phyloP scores from a whole-genome alignment of 129 eudicot species.

The Lonicera japonica region DNA sequence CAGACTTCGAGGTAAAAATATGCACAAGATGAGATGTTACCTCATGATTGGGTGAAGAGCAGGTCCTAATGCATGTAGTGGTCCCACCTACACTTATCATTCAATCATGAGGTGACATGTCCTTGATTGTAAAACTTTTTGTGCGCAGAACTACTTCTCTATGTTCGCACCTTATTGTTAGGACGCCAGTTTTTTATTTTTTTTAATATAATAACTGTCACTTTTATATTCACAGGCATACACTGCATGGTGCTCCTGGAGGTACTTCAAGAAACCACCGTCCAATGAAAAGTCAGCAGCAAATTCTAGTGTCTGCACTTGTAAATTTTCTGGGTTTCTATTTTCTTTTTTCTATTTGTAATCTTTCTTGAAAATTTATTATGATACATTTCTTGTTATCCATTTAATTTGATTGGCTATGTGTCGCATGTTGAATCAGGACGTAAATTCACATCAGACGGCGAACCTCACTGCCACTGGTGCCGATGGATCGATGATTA shows the following conservation, averaged over 20 bases:
- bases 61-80: too few species aligned
- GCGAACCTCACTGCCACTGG: slow-evolving; percentile 33
- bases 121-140: too few species aligned
- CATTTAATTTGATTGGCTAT: neutral
- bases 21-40: too few species aligned
- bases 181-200: too few species aligned
- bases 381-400: neutral
- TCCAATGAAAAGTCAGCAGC: slow-evolving; percentile 31
- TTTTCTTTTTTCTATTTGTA: neutral
- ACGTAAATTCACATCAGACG: slow-evolving; percentile 24
- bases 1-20: slow-evolving; percentile 18
- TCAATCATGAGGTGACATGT: too few species aligned
- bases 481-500: slow-evolving; percentile 25
- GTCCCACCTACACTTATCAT: too few species aligned
- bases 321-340: slow-evolving; percentile 15
- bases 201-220: neutral
- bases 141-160: too few species aligned
- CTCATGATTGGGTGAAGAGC: too few species aligned
- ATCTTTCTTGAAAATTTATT: neutral
- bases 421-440: slow-evolving; percentile 25
- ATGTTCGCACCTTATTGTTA: neutral
- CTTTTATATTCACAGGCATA: slow-evolving; percentile 9
- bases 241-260: slow-evolving; percentile 14
- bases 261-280: slow-evolving; percentile 13
- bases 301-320: slow-evolving; percentile 24